Conservation (phyloP, 495 filamentous ascomycete species). For the Aspergillus cavernicola region DNA sequence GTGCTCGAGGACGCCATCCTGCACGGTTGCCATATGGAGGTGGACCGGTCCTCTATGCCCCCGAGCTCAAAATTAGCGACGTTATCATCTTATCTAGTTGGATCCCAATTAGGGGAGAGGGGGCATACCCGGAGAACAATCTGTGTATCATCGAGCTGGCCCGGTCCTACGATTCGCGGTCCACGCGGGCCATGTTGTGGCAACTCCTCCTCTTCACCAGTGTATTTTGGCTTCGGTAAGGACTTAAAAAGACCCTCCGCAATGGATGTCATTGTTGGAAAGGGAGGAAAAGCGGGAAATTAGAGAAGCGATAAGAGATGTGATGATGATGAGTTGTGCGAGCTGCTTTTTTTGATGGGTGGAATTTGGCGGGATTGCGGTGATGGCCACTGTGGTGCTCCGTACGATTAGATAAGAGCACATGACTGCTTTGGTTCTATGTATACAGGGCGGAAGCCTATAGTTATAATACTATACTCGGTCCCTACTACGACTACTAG, state of each 20-base stretch:
- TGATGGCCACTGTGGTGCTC: not conserved
- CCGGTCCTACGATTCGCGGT: slow-evolving; percentile 72
- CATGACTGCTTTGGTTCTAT: no score
- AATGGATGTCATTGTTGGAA: slow-evolving; percentile 60
- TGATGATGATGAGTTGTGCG: slow-evolving; percentile 9
- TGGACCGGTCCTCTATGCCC: slow-evolving; percentile 75
- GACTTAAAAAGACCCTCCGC: slow-evolving; percentile 74
- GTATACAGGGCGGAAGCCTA: no score
- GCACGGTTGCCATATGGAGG: slow-evolving; percentile 80
- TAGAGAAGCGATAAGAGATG: not conserved
- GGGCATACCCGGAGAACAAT: slow-evolving; percentile 72
- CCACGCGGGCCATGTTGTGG: slow-evolving; percentile 69
- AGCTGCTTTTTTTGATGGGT: slow-evolving; percentile 16
- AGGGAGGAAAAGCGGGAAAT: slow-evolving; percentile 14
- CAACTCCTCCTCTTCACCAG: slow-evolving; percentile 77
- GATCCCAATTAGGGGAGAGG: not conserved
- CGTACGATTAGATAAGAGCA: slow-evolving; percentile 8
- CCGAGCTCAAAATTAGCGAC: not conserved
- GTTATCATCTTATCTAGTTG: not conserved
- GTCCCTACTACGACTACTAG: no score
- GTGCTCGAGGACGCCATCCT: slow-evolving; percentile 80
- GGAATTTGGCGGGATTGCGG: slow-evolving; percentile 17
- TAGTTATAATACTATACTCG: no score
- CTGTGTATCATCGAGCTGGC: slow-evolving; percentile 78
- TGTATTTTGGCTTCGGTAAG: slow-evolving; percentile 87